phyloP scores from a whole-genome alignment of 805 yeast genomes.

The Zygosaccharomyces pseudorouxii region DNA sequence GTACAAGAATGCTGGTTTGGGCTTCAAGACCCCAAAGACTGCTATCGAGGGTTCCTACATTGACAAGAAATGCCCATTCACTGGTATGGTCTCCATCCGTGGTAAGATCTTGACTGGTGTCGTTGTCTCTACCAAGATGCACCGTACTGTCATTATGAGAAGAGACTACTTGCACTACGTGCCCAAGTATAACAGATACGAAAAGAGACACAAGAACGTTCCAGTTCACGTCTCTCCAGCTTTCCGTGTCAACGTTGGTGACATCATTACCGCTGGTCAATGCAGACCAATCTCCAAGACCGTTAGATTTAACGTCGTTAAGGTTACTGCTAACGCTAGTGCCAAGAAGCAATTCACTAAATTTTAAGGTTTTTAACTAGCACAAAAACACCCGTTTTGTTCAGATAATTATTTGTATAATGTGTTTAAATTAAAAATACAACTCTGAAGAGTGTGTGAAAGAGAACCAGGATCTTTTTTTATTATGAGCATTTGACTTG shows the following conservation, averaged over 20 bases:
- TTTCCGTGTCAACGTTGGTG: slow-evolving; percentile 99
- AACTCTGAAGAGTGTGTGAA: slow-evolving; percentile 7
- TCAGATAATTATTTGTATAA: slow-evolving; percentile 27
- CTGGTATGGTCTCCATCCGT: slow-evolving; percentile 95
- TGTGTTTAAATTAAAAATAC: slow-evolving; percentile 24
- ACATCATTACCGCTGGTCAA: slow-evolving; percentile 98
- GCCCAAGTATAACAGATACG: slow-evolving; percentile 99
- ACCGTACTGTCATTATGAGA: slow-evolving; percentile 99
- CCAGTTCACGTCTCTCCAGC: slow-evolving; percentile 99
- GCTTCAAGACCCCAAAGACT: slow-evolving; percentile 99
- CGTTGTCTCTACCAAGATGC: slow-evolving; percentile 99
- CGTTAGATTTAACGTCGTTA: slow-evolving; percentile 98
- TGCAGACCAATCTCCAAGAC: slow-evolving; percentile 99
- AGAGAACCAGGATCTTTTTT: background rate
- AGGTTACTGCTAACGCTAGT: slow-evolving; percentile 84
- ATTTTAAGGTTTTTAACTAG: slow-evolving; percentile 55
- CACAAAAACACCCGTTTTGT: slow-evolving; percentile 10
- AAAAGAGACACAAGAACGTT: slow-evolving; percentile 99
- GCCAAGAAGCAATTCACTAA: slow-evolving; percentile 92
- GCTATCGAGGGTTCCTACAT: slow-evolving; percentile 99
- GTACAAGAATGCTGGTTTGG: slow-evolving; percentile 99
- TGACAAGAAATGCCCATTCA: slow-evolving; percentile 99
- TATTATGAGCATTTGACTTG: background rate
- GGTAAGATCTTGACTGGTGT: slow-evolving; percentile 99
- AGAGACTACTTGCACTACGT: slow-evolving; percentile 99